These are phyloP conservation scores for Phyllosticta ampelicida DNA, from an alignment of 2,329 filamentous ascomycete genomes.

Conservation along the genomic window DNA sequence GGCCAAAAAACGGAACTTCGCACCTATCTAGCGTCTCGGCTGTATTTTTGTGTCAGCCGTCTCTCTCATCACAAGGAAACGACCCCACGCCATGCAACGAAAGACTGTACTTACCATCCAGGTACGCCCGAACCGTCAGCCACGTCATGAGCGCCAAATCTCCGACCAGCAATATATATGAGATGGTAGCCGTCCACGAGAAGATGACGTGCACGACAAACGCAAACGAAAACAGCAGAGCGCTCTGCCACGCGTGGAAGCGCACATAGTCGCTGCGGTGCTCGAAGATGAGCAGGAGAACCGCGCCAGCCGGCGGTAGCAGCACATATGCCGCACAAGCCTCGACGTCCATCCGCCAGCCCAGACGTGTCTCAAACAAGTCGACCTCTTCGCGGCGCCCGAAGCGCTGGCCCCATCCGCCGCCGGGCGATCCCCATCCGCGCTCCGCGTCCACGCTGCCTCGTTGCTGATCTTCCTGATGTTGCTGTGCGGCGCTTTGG, in stretches of 20 bases:
- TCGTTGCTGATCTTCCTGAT: neutral
- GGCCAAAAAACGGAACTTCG: constrained; percentile 79
- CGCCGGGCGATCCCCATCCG: constrained; percentile 17
- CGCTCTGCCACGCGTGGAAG: constrained; percentile 95
- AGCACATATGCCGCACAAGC: constrained; percentile 80
- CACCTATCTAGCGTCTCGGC: constrained; percentile 57
- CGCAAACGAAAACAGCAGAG: constrained; percentile 64
- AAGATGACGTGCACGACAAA: constrained; percentile 74
- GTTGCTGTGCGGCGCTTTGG: neutral
- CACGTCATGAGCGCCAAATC: constrained; percentile 70
- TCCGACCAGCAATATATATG: constrained; percentile 68
- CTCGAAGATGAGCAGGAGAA: constrained; percentile 75
- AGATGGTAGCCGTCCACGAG: constrained; percentile 72
- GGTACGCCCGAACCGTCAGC: constrained; percentile 68
- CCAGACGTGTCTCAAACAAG: constrained; percentile 79
- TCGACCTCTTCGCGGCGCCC: constrained; percentile 57
- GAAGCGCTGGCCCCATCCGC: constrained; percentile 28
- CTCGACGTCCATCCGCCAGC: constrained; percentile 78
- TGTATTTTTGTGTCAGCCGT: constrained; percentile 18
- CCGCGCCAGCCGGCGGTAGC: constrained; percentile 74
- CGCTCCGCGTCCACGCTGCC: neutral
- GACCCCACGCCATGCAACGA: too few species aligned
- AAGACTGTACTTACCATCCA: constrained; percentile 59
- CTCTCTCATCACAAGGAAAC: neutral
- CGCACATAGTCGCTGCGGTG: constrained; percentile 95